A percentile compares a stretch with the other conserved stretches of the same genome.
Conservation (phyloP, 2,329 filamentous ascomycete genomes). For the Trichophyton verrucosum region DNA sequence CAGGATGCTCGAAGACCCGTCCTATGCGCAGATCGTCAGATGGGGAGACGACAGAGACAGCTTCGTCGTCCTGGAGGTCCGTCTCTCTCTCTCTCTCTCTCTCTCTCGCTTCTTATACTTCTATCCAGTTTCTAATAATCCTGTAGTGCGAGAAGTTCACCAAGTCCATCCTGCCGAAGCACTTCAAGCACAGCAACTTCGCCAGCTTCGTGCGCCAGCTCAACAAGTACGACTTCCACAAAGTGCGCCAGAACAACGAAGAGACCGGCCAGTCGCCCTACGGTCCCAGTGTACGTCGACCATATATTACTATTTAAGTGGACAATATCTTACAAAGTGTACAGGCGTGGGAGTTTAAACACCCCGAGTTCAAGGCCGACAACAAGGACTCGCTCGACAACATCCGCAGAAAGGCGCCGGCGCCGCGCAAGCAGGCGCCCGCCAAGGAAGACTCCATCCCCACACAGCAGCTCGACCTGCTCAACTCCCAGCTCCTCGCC, state of each 20-base stretch:
- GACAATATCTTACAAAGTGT: not conserved
- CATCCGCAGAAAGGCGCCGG: conserved; percentile 87
- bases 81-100: not conserved
- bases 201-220: conserved; percentile 90
- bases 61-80: conserved; percentile 92
- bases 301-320: not conserved
- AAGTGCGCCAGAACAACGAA: conserved; percentile 83
- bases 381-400: conserved; percentile 96
- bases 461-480: conserved; percentile 74
- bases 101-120: not conserved
- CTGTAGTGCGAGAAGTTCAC: conserved; percentile 92
- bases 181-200: conserved; percentile 99
- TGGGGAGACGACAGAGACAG: conserved; percentile 94
- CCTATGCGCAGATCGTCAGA: conserved; percentile 81
- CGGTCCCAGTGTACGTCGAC: conserved; percentile 56
- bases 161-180: conserved; percentile 89
- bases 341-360: conserved; percentile 91
- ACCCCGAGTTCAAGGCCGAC: conserved; percentile 89
- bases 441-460: conserved; percentile 63
- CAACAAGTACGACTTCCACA: conserved; percentile 98
- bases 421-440: conserved; percentile 61
- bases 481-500: conserved; percentile 77
- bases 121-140: not conserved
- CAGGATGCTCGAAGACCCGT: conserved; percentile 93
- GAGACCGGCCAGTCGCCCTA: conserved; percentile 72